Percentiles rank a stretch among this genome's conserved stretches.
These are phyloP conservation scores for Vickermania ingenoplastis DNA, from an alignment of 208 protist genomes.

Conservation along the genomic window DNA sequence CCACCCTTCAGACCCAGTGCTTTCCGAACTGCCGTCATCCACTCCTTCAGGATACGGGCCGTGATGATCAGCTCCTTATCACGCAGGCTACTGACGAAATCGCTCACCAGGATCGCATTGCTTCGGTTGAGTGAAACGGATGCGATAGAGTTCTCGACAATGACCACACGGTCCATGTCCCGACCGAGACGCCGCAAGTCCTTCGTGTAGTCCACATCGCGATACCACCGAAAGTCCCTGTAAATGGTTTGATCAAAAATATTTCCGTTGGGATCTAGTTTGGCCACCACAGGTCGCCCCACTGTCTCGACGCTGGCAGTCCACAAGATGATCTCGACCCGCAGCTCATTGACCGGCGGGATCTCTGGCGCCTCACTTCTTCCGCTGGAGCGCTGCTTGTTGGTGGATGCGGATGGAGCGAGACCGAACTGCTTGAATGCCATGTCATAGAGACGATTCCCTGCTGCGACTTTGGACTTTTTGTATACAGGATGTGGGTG, in stretches of 20 bases:
- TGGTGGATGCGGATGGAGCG: neutral
- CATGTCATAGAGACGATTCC: conserved; percentile 35
- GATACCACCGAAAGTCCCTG: conserved; percentile 82
- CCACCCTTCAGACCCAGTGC: conserved; percentile 5
- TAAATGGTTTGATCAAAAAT: conserved; percentile 83
- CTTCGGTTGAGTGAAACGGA: conserved; percentile 67
- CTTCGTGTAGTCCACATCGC: conserved; percentile 72
- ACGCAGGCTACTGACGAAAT: conserved; percentile 60
- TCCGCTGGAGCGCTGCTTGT: neutral
- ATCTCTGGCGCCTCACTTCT: conserved; percentile 1
- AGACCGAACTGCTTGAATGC: conserved; percentile 6
- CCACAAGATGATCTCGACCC: conserved; percentile 83
- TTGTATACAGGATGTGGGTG: conserved; percentile 34
- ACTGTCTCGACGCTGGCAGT: conserved; percentile 76
- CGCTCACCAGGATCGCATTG: conserved; percentile 79
- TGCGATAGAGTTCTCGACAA: conserved; percentile 88
- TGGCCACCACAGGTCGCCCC: conserved; percentile 53
- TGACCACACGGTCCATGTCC: conserved; percentile 52
- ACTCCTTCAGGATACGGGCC: conserved; percentile 51
- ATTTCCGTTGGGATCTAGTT: conserved; percentile 53
- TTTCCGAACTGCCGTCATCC: conserved; percentile 28
- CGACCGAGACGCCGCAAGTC: conserved; percentile 76
- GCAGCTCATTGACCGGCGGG: conserved; percentile 11
- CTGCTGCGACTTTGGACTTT: conserved; percentile 8
- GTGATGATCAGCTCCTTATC: conserved; percentile 73